Evolutionary conservation across 768 basidiomycete species (phyloP), one percentile per base, ranked within the genome.

Genomic region (Hortiboletus campestris): DNA sequence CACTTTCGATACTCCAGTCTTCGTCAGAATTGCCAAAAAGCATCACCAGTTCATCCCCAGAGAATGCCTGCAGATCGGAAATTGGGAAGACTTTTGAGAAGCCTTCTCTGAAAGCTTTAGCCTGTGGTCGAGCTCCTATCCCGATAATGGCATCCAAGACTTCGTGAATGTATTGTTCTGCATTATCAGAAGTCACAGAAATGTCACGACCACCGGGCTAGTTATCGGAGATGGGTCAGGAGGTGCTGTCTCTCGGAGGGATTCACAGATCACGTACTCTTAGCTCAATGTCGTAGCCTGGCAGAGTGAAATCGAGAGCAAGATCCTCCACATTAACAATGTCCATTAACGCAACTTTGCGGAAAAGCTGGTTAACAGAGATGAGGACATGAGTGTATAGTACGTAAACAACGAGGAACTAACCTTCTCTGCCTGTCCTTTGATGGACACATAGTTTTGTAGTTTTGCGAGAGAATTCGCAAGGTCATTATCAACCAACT

Each of bases 41-140:
- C 83, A 96, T 90, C 16, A 90, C 89, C n/a, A 99, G 75, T 71
- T 99, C 97, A 55, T 97, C 92, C 6, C 92, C 82, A 36, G 95
- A 89, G 75, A 99, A 99, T 7, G 92, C 90, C 62, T 89, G 85
- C 31, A 99, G 76, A 66, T 99, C 95, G 28, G 80, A 76, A 44
- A 98, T 85, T 6, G 96, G 91, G 80, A 99, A 98, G 31, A 98
- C 94, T 68, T 94, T 93, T 2, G 92, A 94, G 72, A 96, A 96
- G 1, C 94, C 96, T 59, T 94, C 91, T 60, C 86, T 81, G 84
- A 99, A 98, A 2, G 94, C 93, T 66, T 88, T 85, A 8, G 89
- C 89, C 73, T 97, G 94, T 1, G 82, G 74, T 49, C 80, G 76
- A 19, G 87, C 81, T 2, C 95, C 94, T 49, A 84, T 83, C 1